Base-by-base conservation (phyloP, 306 rosid species). In the Mimosa pudica region DNA sequence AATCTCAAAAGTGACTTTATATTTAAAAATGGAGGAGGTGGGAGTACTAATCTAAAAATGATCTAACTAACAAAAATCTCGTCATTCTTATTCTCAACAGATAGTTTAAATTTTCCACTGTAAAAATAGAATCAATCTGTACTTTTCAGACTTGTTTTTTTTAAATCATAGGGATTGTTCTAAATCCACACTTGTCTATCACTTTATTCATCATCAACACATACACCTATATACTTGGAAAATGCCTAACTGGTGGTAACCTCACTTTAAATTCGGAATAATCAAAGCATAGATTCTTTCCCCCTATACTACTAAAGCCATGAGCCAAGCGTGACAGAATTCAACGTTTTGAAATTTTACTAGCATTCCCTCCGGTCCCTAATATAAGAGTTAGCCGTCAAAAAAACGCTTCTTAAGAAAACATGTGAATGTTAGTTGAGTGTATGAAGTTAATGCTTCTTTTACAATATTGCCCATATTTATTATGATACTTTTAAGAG, bases 191-290 rank as follows among this genome's bases (percentile, higher is more conserved):
- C 68, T 62, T 70, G 20, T 54, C 57, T 33, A n/a, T 68, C 20
- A 9, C 8, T 33, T 24, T 4, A 24, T 49, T 64, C 48, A 12
- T 4, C 70, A 45, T 73, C 46, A 47, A 52, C 62, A 76, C 44
- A 54, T 79, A 63, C 38, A 48, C 35, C 3, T 52, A 54, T 79
- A 63, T 49, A 62, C 35, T 9, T 58, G 42, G 41, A 72, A 57
- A 24, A 20, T 48, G 35, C 49, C 62, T 4, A 14, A 2, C 63
- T 30, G 57, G 58, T 30, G 57, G 58, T 18, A 0, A 16, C 63
- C 62, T 49, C 0, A 68, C 54, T 38, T 38, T 1, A 38, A 38
- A 0, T 38, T 38, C 42, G 42, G 5, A 2, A 4, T 38, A 24
- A 11, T 52, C 7, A 4, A 62, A 30, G 2, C 16, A 61, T 38